phyloP scores from a whole-genome alignment of 179 eudicot species.

The Silene noctiflora region DNA sequence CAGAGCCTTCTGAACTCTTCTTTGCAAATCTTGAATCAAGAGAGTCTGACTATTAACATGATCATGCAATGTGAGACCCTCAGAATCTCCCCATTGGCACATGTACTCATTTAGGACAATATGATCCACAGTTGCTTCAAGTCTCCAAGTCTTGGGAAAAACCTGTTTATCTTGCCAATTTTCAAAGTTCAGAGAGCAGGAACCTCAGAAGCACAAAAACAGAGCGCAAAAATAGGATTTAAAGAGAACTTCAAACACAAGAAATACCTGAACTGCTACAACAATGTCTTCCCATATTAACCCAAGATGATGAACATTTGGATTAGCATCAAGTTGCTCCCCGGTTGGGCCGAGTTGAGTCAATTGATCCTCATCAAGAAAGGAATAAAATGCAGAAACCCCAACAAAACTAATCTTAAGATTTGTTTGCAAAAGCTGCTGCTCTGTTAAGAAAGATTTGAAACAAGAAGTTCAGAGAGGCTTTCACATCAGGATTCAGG shows the following conservation, averaged over 20 bases:
- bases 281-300: conserved; percentile 42
- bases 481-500: conserved; percentile 6
- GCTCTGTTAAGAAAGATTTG: conserved; percentile 49
- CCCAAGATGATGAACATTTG: conserved; percentile 47
- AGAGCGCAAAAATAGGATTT: conserved; percentile 8
- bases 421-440: conserved; percentile 82
- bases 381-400: conserved; percentile 53
- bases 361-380: conserved; percentile 55
- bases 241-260: conserved; percentile 25
- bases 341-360: conserved; percentile 24
- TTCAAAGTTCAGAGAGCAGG: conserved; percentile 35
- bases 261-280: conserved; percentile 64
- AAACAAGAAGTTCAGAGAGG: conserved; percentile 6
- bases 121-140: conserved; percentile 57
- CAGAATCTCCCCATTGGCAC: conserved; percentile 28
- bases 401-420: conserved; percentile 61
- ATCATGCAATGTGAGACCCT: conserved; percentile 25
- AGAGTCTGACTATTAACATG: conserved; percentile 33
- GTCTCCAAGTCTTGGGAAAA: conserved; percentile 54
- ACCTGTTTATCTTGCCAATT: conserved; percentile 66
- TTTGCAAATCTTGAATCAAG: conserved; percentile 51
- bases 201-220: conserved; percentile 12
- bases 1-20: conserved; percentile 56
- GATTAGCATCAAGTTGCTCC: conserved; percentile 33
- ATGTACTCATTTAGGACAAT: conserved; percentile 63